These are phyloP conservation scores for Naganishia kalamii DNA, from an alignment of 768 basidiomycete genomes.

Conservation along the genomic window DNA sequence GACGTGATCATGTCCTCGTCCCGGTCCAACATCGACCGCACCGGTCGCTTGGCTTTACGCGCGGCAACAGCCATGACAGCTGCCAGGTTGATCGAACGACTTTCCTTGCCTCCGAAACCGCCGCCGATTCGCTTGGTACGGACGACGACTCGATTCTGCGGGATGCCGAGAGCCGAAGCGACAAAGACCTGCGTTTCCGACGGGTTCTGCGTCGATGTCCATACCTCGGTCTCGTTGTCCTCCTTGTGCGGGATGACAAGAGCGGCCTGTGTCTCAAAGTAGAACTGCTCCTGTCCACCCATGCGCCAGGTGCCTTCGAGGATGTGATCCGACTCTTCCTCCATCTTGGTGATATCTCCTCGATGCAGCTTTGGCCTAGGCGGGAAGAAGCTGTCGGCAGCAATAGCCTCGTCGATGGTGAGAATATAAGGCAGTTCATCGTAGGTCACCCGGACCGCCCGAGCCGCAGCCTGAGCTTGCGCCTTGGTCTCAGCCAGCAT, in stretches of 20 bases:
- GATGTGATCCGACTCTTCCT: constrained; percentile 26
- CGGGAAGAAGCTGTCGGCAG: constrained; percentile 18
- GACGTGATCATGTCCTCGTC: constrained; percentile 33
- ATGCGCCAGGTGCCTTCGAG: constrained; percentile 25
- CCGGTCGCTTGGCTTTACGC: constrained; percentile 27
- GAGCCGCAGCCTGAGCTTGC: constrained; percentile 30
- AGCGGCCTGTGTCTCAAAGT: constrained; percentile 29
- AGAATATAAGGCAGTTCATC: constrained; percentile 33
- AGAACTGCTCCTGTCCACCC: constrained; percentile 33
- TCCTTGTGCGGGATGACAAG: constrained; percentile 34
- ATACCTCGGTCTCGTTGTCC: constrained; percentile 34
- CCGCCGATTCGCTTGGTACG: constrained; percentile 31
- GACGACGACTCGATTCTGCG: constrained; percentile 28
- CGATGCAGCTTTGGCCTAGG: constrained; percentile 28
- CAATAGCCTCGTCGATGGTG: constrained; percentile 32
- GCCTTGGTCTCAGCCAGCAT: constrained; percentile 32
- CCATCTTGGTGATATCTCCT: constrained; percentile 25
- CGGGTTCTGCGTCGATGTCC: constrained; percentile 28
- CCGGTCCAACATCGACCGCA: constrained; percentile 34
- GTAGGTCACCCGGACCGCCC: constrained; percentile 31
- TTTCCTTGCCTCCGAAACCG: constrained; percentile 35
- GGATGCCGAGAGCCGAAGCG: constrained; percentile 32
- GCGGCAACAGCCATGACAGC: constrained; percentile 31
- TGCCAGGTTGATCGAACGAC: constrained; percentile 25
- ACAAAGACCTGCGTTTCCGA: constrained; percentile 32